Percentiles rank a stretch among this genome's conserved stretches.
phyloP scores from a whole-genome alignment of 176 grass and related monocot species.

The Carex parvula region DNA sequence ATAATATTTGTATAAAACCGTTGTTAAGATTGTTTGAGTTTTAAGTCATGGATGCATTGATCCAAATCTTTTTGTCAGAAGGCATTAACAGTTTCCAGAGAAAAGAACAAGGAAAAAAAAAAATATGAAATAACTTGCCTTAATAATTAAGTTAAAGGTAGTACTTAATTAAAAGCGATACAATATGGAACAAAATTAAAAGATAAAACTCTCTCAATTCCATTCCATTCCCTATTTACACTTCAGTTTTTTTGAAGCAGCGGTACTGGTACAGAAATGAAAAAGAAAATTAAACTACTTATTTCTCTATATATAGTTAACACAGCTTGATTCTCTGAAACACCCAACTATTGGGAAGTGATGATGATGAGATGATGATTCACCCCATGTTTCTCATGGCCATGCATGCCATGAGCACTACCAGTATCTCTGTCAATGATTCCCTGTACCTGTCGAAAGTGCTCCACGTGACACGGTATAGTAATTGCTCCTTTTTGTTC shows the following conservation, averaged over 20 bases:
- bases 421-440: constrained; percentile 50
- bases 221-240: constrained; percentile 20
- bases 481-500: constrained; percentile 82
- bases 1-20: not conserved
- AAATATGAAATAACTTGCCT: not conserved
- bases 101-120: not conserved
- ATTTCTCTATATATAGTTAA: not conserved
- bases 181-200: not conserved
- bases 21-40: not conserved
- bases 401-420: not conserved
- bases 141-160: too few relatives aligned
- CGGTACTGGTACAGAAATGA: not conserved
- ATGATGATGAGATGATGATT: constrained; percentile 21
- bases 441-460: constrained; percentile 68
- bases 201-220: not conserved
- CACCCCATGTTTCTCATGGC: constrained; percentile 23
- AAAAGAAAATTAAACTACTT: not conserved
- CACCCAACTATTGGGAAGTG: constrained; percentile 68
- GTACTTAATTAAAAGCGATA: too few relatives aligned
- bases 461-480: constrained; percentile 83
- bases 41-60: not conserved
- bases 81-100: not conserved
- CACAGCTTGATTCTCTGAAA: constrained; percentile 43
- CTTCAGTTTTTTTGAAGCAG: constrained; percentile 9
- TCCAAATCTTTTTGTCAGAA: not conserved